Conservation (phyloP, 495 filamentous ascomycete species). For the Peziza echinospora region DNA sequence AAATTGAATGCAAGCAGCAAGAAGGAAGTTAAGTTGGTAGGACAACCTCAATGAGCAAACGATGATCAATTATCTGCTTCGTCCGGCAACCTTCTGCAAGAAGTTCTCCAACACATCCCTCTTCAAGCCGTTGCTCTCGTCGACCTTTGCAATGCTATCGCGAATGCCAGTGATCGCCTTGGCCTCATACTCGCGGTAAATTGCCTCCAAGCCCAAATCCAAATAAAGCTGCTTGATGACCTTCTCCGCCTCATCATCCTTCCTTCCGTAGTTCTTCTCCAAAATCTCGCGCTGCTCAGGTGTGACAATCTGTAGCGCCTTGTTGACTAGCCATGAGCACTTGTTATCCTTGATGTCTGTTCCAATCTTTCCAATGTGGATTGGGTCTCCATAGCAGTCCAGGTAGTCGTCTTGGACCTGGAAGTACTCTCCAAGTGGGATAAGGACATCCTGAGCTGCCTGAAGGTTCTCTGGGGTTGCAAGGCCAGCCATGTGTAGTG, state of each 20-base stretch:
- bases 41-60: too few relatives aligned
- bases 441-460: conserved; percentile 72
- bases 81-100: conserved; percentile 89
- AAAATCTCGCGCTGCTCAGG: conserved; percentile 64
- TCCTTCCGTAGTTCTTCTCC: conserved; percentile 73
- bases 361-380: conserved; percentile 87
- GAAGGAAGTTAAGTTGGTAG: too few relatives aligned
- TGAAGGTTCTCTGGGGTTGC: conserved; percentile 70
- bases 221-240: conserved; percentile 71
- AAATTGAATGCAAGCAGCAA: too few relatives aligned
- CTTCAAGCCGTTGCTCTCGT: conserved; percentile 72
- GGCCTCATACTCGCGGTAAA: conserved; percentile 80
- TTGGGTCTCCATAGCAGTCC: conserved; percentile 83
- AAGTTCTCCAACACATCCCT: conserved; percentile 76
- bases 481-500: conserved; percentile 56
- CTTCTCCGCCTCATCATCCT: conserved; percentile 57
- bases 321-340: conserved; percentile 92
- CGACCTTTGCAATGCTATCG: conserved; percentile 50
- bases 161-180: conserved; percentile 51
- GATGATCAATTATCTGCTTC: conserved; percentile 62
- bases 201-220: conserved; percentile 57
- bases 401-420: conserved; percentile 98
- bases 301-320: conserved; percentile 55
- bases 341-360: conserved; percentile 99
- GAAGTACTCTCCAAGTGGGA: conserved; percentile 98